These are phyloP conservation scores for Hippophae tibetana DNA, from an alignment of 306 rosid species.

Conservation along the genomic window DNA sequence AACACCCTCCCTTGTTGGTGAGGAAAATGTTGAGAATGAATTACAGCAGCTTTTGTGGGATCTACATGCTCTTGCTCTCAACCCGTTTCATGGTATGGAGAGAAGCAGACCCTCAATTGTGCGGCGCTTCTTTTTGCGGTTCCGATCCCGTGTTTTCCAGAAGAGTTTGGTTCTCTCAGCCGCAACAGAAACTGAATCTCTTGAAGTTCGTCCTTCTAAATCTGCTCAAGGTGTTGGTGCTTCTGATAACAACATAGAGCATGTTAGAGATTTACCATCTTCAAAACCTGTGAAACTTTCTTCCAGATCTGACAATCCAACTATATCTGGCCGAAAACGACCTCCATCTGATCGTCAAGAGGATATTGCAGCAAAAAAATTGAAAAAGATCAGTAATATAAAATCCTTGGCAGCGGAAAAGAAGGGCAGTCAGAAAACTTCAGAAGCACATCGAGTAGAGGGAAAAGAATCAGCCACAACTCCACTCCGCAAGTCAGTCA, in stretches of 20 bases:
- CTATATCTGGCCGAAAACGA: constrained; percentile 76
- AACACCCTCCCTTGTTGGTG: constrained; percentile 13
- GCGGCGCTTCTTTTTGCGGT: constrained; percentile 57
- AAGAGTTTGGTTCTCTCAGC: constrained; percentile 65
- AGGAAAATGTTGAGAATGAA: constrained; percentile 30
- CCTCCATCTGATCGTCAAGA: constrained; percentile 84
- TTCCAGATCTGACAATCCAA: constrained; percentile 59
- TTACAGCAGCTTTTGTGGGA: constrained; percentile 58
- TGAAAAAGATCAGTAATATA: constrained; percentile 61
- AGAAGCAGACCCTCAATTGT: constrained; percentile 42
- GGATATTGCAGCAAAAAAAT: constrained; percentile 74
- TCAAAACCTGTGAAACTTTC: constrained; percentile 52
- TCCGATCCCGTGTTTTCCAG: constrained; percentile 75
- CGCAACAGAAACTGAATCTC: constrained; percentile 43
- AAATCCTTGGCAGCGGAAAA: constrained; percentile 64
- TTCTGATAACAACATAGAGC: constrained; percentile 38
- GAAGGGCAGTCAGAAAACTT: constrained; percentile 36
- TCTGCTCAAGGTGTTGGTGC: constrained; percentile 21
- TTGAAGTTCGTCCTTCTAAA: constrained; percentile 35
- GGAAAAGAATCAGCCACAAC: constrained; percentile 41
- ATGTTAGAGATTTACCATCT: constrained; percentile 32
- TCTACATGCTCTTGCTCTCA: constrained; percentile 74
- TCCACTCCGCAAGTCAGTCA: constrained; percentile 24
- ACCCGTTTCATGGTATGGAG: constrained; percentile 68
- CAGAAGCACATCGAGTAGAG: constrained; percentile 49